These are phyloP conservation scores for Geotrichum bryndzae DNA, from an alignment of 1,139 yeast species.

Conservation along the genomic window DNA sequence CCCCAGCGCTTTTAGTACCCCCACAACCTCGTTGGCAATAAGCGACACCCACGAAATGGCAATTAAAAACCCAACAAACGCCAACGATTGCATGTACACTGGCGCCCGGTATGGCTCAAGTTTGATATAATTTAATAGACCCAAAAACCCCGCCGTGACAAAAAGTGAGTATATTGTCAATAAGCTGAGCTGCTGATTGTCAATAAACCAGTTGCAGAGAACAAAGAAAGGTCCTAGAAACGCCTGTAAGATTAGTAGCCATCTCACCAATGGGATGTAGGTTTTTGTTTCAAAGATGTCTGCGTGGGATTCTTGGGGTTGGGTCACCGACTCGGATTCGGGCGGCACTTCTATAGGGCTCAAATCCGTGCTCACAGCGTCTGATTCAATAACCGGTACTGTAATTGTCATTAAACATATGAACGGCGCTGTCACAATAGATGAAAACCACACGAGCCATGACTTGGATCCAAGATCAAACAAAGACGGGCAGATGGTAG, in stretches of 20 bases:
- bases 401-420: slow-evolving; percentile 43
- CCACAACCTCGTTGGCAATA: slow-evolving; percentile 72
- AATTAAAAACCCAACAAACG: slow-evolving; percentile 52
- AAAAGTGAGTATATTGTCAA: background rate
- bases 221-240: slow-evolving; percentile 15
- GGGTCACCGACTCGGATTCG: background rate
- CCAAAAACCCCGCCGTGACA: background rate
- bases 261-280: slow-evolving; percentile 7
- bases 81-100: slow-evolving; percentile 17
- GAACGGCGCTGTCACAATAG: slow-evolving; percentile 43
- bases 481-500: slow-evolving; percentile 16
- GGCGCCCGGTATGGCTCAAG: slow-evolving; percentile 14
- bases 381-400: slow-evolving; percentile 43
- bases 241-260: slow-evolving; percentile 13
- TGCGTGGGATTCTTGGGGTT: background rate
- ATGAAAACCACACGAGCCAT: slow-evolving; percentile 25
- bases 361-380: slow-evolving; percentile 17
- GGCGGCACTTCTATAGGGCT: background rate
- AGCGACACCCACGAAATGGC: slow-evolving; percentile 69
- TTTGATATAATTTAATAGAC: slow-evolving; percentile 5
- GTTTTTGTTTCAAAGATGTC: background rate
- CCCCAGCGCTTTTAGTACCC: slow-evolving; percentile 58
- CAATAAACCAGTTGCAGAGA: slow-evolving; percentile 5
- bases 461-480: slow-evolving; percentile 23
- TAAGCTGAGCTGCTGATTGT: background rate